Conservation (phyloP, 352 stramenopile species). For the Phytophthora meadii region DNA sequence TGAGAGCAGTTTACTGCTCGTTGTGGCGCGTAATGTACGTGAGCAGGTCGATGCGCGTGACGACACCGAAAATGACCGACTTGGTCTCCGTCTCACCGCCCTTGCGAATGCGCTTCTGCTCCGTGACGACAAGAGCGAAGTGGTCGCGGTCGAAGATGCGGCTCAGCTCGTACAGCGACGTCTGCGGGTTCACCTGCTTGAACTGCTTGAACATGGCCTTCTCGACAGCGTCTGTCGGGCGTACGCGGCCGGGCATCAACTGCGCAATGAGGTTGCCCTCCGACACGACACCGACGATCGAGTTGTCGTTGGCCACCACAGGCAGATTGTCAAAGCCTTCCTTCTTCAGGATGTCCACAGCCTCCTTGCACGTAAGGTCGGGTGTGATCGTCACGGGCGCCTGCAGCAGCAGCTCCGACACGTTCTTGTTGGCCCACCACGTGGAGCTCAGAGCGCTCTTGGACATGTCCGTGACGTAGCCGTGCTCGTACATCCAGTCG, state of each 20-base stretch:
- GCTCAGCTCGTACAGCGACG: constrained; percentile 91
- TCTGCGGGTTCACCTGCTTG: constrained; percentile 92
- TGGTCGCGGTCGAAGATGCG: constrained; percentile 96
- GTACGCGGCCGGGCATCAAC: constrained; percentile 90
- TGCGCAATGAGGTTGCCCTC: constrained; percentile 95
- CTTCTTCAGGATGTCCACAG: constrained; percentile 94
- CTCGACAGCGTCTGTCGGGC: constrained; percentile 85
- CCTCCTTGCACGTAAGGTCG: constrained; percentile 93
- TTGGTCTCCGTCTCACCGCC: constrained; percentile 76
- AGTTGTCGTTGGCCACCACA: constrained; percentile 82
- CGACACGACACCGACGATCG: constrained; percentile 95
- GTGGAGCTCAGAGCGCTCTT: constrained; percentile 84
- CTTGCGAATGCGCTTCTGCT: constrained; percentile 92
- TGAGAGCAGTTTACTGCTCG: constrained; percentile 31
- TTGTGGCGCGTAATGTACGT: constrained; percentile 92
- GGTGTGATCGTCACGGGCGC: constrained; percentile 93
- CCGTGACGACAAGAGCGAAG: constrained; percentile 95
- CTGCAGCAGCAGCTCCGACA: constrained; percentile 89
- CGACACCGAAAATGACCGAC: constrained; percentile 94
- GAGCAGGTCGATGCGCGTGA: constrained; percentile 96
- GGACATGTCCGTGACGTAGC: constrained; percentile 80
- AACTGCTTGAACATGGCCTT: constrained; percentile 98
- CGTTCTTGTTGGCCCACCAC: constrained; percentile 96
- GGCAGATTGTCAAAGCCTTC: constrained; percentile 90
- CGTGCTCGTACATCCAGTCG: constrained; percentile 94